Evolutionary conservation across 164 flowering plant species (phyloP), one percentile per base, ranked within the genome.

Genomic region (Houttuynia cordata): DNA sequence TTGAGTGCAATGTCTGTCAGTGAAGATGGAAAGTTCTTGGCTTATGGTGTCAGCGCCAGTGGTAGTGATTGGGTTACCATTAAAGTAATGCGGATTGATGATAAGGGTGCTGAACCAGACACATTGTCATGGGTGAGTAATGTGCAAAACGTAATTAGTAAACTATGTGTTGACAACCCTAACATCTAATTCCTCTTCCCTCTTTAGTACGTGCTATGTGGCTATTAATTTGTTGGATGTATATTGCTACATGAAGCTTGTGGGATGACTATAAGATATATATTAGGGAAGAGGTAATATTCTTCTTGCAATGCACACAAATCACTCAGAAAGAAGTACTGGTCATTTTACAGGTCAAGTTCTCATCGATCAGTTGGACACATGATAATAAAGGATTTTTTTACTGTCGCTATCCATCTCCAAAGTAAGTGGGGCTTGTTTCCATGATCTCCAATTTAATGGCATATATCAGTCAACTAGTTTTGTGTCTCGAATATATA

Each of bases 21-120:
- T 49, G 84, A 94, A 75, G 96, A 94, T 80, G 96, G 94, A 9
- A 87, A 84, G 73, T 84, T 81, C 73, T 62, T 94, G 73, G 99
- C 94, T 0, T 94, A 94, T 60, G 93, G 80, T 51, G 80, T 88
- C 63, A 88, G 97, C 74, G 68, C 87, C 1, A 94, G 96, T 66
- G 99, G 99, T 34, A 94, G 99, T 65, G 99, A 94, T 69, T 94
- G 99, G 99, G 90, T 86, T 22, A 88, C 84, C 0, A 79, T 94
- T 22, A 91, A 88, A 71, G 94, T 94, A n/a, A 85, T 88, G 87
- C 68, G 78, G 24, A 66, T 91, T 59, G 85, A 81, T 64, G 96
- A 91, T 68, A 83, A 80, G 77, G 62, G 0, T 10, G 74, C 70
- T 3, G 83, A 84, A 69, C 75, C 88, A 52, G 96, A 91, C 66